These are phyloP conservation scores for Bocquillonia castaneifolia DNA, from an alignment of 441 rosid species.

Conservation along the genomic window DNA sequence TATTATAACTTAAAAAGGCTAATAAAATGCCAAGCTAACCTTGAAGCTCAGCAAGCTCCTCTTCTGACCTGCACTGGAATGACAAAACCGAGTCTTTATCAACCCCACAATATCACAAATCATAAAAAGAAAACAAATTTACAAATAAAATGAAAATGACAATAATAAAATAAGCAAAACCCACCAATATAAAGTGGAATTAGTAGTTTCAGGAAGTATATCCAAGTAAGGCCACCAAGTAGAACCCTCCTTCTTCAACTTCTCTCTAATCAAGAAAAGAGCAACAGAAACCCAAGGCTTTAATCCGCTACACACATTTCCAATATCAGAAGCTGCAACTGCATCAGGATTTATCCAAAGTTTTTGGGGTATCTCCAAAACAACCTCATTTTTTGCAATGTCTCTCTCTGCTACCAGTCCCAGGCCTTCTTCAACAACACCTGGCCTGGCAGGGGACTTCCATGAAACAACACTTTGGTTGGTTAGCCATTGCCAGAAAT, in stretches of 20 bases:
- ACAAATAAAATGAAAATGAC: background rate
- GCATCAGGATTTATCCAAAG: slow-evolving; percentile 85
- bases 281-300: slow-evolving; percentile 92
- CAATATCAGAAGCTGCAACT: slow-evolving; percentile 75
- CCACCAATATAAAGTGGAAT: slow-evolving; percentile 91
- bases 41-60: slow-evolving; percentile 86
- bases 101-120: slow-evolving; percentile 26
- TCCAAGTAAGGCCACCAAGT: slow-evolving; percentile 74
- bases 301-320: slow-evolving; percentile 59
- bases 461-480: slow-evolving; percentile 57
- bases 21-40: slow-evolving; percentile 38
- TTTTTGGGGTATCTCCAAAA: slow-evolving; percentile 78
- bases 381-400: slow-evolving; percentile 76
- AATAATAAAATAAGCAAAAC: slow-evolving; percentile 26
- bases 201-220: slow-evolving; percentile 65
- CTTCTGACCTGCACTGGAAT: slow-evolving; percentile 97
- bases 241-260: slow-evolving; percentile 50
- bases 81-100: slow-evolving; percentile 32
- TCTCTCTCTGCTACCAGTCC: slow-evolving; percentile 75
- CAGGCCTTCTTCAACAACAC: slow-evolving; percentile 58
- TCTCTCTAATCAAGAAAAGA: slow-evolving; percentile 77
- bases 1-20: background rate
- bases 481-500: slow-evolving; percentile 83
- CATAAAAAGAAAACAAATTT: background rate
- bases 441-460: slow-evolving; percentile 59